Conservation (phyloP, 192 early-diverging fungal genomes). For the Coemansia sp. region DNA sequence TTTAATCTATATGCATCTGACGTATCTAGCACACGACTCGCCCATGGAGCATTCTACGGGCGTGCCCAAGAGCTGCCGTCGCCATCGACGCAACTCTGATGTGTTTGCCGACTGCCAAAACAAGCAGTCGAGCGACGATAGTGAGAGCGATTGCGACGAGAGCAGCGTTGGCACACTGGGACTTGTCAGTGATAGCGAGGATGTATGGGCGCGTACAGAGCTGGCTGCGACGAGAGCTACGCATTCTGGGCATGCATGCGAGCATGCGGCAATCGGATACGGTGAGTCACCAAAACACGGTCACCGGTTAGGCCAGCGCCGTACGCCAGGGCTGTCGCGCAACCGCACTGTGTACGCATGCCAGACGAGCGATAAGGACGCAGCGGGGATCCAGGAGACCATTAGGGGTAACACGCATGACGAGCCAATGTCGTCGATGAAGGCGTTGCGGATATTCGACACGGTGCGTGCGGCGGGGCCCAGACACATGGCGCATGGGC, state of each 20-base stretch:
- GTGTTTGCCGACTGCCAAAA: conserved; percentile 16
- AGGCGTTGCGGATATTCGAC: conserved; percentile 41
- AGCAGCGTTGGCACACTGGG: neutral
- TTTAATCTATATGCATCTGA: conserved; percentile 4
- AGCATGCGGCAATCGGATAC: conserved; percentile 8
- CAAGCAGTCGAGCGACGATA: conserved; percentile 13
- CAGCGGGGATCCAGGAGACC: conserved; percentile 20
- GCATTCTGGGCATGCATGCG: neutral
- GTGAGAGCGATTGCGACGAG: conserved; percentile 2
- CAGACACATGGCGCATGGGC: conserved; percentile 5
- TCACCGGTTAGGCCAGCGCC: conserved; percentile 1
- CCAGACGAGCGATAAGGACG: neutral
- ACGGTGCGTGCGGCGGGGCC: conserved; percentile 23
- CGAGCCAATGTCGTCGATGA: conserved; percentile 48
- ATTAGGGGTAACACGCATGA: conserved; percentile 38
- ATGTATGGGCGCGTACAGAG: neutral
- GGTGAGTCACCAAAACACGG: conserved; percentile 9
- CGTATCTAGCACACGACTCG: conserved; percentile 12
- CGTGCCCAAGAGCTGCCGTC: conserved; percentile 24
- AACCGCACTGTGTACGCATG: conserved; percentile 3
- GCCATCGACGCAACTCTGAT: conserved; percentile 39
- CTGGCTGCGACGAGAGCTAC: neutral
- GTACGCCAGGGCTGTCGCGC: neutral
- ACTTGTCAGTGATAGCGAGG: conserved; percentile 5
- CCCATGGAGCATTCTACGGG: conserved; percentile 13